Percentiles rank a stretch among this genome's conserved stretches.
phyloP scores from a whole-genome alignment of 2,329 filamentous ascomycete genomes.

The Alternaria incomplexa region DNA sequence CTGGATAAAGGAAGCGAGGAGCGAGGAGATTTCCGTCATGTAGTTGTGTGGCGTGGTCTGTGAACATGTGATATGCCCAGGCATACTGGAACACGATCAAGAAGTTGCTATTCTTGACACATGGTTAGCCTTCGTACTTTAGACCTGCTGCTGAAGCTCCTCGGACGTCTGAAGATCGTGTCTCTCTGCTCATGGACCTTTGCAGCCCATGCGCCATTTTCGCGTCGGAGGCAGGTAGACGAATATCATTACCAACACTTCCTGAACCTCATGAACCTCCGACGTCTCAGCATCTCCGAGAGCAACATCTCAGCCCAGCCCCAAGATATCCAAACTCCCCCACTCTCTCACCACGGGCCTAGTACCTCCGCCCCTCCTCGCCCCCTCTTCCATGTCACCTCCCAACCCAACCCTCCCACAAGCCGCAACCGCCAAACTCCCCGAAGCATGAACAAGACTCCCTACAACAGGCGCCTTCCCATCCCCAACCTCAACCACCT shows the following conservation, averaged over 20 bases:
- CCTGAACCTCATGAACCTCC: not conserved
- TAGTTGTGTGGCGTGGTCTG: not conserved
- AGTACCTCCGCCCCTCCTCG: conserved; percentile 15
- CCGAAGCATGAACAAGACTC: conserved; percentile 32
- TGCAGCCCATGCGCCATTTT: not conserved
- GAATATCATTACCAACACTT: not conserved
- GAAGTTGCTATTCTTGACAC: not conserved
- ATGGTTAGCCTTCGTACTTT: not conserved
- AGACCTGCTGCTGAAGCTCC: not conserved
- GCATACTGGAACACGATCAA: not conserved
- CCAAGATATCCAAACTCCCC: conserved; percentile 35
- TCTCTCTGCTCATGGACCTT: not conserved
- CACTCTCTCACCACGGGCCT: conserved; percentile 24
- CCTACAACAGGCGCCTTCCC: conserved; percentile 26
- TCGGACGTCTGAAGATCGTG: not conserved
- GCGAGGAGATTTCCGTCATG: not conserved
- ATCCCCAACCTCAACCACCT: conserved; percentile 25
- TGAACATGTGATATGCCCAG: not conserved
- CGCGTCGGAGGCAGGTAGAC: not conserved
- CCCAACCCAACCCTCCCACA: conserved; percentile 20
- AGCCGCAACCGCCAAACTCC: conserved; percentile 30
- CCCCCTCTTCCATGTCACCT: not conserved
- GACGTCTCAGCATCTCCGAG: not conserved
- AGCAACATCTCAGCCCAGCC: conserved; percentile 10
- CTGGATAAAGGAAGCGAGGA: not conserved